Evolutionary conservation across 176 grass and related monocot species (phyloP).

Genomic region (Phoenix roebelenii): DNA sequence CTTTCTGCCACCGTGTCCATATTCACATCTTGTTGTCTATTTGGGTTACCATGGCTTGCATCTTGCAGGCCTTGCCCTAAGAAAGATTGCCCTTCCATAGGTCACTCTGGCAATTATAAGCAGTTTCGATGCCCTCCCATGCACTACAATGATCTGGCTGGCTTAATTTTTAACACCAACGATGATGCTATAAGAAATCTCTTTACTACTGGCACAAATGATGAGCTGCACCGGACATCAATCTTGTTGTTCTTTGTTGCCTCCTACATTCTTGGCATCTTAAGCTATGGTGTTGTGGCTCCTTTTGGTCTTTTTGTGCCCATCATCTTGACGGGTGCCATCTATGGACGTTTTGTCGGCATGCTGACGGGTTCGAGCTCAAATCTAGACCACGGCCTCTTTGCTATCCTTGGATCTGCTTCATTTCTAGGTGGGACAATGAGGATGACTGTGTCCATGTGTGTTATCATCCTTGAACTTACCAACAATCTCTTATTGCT

Average conservation of each 20-base stretch:
- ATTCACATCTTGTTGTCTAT: constrained; percentile 47
- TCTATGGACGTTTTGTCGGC: constrained; percentile 61
- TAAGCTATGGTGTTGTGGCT: constrained; percentile 89
- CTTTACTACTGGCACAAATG: constrained; percentile 54
- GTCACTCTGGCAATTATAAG: constrained; percentile 42
- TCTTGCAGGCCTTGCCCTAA: constrained; percentile 64
- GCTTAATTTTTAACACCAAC: constrained; percentile 81
- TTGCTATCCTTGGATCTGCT: constrained; percentile 81
- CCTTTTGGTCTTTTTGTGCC: constrained; percentile 83
- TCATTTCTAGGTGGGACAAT: constrained; percentile 88
- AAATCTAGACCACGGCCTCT: constrained; percentile 75
- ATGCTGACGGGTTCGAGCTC: constrained; percentile 47
- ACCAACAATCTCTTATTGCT: constrained; percentile 95
- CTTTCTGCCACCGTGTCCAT: constrained; percentile 55
- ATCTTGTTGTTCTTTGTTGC: constrained; percentile 58
- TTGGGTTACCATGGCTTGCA: constrained; percentile 66
- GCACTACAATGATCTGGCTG: constrained; percentile 90
- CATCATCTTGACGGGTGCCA: constrained; percentile 88
- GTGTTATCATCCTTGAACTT: constrained; percentile 75
- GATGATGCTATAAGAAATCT: constrained; percentile 90
- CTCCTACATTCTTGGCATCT: constrained; percentile 60
- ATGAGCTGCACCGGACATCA: constrained; percentile 60
- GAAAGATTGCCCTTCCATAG: constrained; percentile 29
- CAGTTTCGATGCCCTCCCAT: constrained; percentile 58
- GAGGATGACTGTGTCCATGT: constrained; percentile 80